Percentiles rank a stretch among this genome's conserved stretches.
These are phyloP conservation scores for Exobasidium rhododendri DNA, from an alignment of 1,284 basidiomycete genomes.

Conservation along the genomic window DNA sequence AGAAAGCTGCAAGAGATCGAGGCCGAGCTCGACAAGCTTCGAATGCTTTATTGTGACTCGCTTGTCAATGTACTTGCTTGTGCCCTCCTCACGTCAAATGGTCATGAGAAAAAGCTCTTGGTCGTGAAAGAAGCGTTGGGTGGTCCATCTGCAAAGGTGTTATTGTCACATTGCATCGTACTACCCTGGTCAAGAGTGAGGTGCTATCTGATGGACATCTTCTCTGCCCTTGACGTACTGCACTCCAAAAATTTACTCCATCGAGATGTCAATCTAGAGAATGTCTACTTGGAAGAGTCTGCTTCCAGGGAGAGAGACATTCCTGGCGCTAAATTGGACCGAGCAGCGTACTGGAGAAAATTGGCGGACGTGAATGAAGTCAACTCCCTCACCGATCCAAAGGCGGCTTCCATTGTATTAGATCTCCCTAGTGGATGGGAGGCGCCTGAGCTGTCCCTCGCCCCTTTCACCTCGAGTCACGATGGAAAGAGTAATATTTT, in stretches of 20 bases:
- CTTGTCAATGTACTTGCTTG: constrained; percentile 42
- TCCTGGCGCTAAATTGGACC: constrained; percentile 23
- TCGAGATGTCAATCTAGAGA: constrained; percentile 29
- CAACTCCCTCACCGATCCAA: constrained; percentile 35
- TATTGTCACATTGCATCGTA: constrained; percentile 37
- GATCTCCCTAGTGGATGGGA: constrained; percentile 35
- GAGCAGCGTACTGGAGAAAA: constrained; percentile 34
- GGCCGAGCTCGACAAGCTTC: constrained; percentile 38
- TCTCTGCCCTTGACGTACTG: constrained; percentile 40
- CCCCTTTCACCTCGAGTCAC: background rate
- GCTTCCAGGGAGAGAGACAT: constrained; percentile 2
- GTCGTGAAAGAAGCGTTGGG: constrained; percentile 30
- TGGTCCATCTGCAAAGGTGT: constrained; percentile 23
- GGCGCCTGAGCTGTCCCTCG: constrained; percentile 41
- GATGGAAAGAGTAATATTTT: constrained; percentile 21
- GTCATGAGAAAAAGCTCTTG: constrained; percentile 28
- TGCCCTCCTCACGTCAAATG: constrained; percentile 18
- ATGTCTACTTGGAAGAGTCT: constrained; percentile 21
- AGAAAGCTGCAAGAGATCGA: constrained; percentile 51
- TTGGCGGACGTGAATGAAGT: constrained; percentile 45
- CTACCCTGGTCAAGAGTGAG: constrained; percentile 41
- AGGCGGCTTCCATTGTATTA: background rate
- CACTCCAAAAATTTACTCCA: constrained; percentile 46
- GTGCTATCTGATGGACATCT: constrained; percentile 29
- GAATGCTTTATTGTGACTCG: constrained; percentile 27